Evolutionary conservation across 176 grass and related monocot genomes (phyloP).

Genomic region (Avena sativa): DNA sequence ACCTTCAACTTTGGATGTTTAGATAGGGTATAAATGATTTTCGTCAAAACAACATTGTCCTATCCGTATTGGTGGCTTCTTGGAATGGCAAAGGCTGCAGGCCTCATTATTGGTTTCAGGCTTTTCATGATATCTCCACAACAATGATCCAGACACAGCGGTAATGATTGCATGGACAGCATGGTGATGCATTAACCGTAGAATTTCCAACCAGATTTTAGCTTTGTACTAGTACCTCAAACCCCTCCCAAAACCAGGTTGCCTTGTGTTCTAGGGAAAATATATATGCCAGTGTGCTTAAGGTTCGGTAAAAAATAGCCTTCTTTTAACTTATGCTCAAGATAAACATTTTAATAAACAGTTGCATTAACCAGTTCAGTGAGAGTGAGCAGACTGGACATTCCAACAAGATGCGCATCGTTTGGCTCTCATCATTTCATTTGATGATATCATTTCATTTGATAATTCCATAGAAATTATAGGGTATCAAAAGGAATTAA

Average conservation of each 20-base stretch:
- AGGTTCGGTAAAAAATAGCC: not conserved
- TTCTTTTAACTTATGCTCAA: slow-evolving; percentile 18
- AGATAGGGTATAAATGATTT: not conserved
- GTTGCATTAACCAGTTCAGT: not conserved
- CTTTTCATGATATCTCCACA: slow-evolving; percentile 41
- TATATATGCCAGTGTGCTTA: not conserved
- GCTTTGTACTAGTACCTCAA: too few species aligned
- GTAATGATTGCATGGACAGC: slow-evolving; percentile 38
- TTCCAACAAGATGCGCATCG: not conserved
- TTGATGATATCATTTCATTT: too few species aligned
- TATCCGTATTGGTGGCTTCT: slow-evolving; percentile 31
- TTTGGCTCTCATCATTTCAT: too few species aligned
- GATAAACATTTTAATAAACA: not conserved
- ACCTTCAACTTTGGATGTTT: not conserved
- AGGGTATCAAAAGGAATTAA: too few species aligned
- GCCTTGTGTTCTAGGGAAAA: not conserved
- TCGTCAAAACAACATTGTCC: not conserved
- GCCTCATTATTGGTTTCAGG: slow-evolving; percentile 49
- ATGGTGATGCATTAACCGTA: slow-evolving; percentile 21
- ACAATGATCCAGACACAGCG: slow-evolving; percentile 21
- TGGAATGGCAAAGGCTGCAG: slow-evolving; percentile 45
- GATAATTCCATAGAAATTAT: too few species aligned
- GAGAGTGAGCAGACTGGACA: not conserved
- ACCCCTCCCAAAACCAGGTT: too few species aligned
- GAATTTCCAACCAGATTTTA: not conserved